A percentile compares a stretch with the other conserved stretches of the same genome.
phyloP scores from a whole-genome alignment of 345 rosid genomes.

The Geranium rotundifolium region DNA sequence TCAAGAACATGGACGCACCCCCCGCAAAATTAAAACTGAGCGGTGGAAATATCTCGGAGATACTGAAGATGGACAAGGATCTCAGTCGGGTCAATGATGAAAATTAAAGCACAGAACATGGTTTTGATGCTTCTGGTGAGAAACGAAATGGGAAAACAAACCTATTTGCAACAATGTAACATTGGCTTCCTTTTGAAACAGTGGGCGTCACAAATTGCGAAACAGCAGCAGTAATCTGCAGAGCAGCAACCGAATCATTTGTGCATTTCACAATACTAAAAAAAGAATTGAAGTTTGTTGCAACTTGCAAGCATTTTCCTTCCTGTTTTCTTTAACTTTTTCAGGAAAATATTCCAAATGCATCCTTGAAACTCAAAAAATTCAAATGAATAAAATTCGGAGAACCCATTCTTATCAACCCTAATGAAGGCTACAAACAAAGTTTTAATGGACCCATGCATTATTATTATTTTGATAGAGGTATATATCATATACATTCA shows the following conservation, averaged over 20 bases:
- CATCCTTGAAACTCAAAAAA: no score
- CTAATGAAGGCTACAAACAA: no score
- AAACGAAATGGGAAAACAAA: slow-evolving; percentile 19
- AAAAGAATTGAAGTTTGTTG: no score
- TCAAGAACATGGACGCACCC: slow-evolving; percentile 71
- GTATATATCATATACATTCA: slow-evolving; percentile 4
- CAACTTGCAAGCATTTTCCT: no score
- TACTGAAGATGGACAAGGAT: slow-evolving; percentile 24
- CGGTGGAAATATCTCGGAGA: slow-evolving; percentile 57
- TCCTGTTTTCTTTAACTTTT: no score
- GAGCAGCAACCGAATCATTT: not conserved
- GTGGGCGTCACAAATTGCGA: slow-evolving; percentile 52
- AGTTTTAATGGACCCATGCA: no score
- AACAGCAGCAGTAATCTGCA: slow-evolving; percentile 55
- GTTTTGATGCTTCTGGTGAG: not conserved
- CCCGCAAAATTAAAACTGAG: slow-evolving; percentile 80
- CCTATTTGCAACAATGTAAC: slow-evolving; percentile 73
- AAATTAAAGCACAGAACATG: slow-evolving; percentile 1
- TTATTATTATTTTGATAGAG: no score
- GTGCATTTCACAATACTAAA: no score
- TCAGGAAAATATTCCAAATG: no score
- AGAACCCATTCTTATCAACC: not conserved
- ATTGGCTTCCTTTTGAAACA: slow-evolving; percentile 62
- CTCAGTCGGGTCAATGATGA: slow-evolving; percentile 1
- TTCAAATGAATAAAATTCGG: no score